These are phyloP conservation scores for Fraxinus paxiana DNA, from an alignment of 305 asterid species.

Conservation along the genomic window DNA sequence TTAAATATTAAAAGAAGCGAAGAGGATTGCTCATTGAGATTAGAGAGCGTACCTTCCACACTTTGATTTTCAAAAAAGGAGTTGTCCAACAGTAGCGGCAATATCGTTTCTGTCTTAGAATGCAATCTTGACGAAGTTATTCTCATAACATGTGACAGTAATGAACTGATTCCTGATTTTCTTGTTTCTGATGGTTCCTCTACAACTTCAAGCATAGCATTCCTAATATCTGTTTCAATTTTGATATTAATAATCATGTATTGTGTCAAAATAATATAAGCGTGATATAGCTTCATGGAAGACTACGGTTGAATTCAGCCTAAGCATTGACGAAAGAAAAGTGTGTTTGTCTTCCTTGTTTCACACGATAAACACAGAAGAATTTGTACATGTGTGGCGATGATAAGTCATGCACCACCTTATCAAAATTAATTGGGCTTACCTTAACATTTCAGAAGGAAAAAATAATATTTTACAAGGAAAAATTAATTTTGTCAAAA, in stretches of 20 bases:
- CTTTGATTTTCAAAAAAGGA: constrained; percentile 43
- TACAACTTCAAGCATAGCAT: constrained; percentile 65
- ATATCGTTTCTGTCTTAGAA: constrained; percentile 52
- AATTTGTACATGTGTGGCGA: background rate
- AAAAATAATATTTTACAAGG: background rate
- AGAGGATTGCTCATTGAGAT: background rate
- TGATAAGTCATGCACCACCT: background rate
- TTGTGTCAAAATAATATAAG: constrained; percentile 9
- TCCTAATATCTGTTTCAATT: constrained; percentile 50
- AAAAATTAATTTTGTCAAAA: background rate
- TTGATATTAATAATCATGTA: constrained; percentile 11
- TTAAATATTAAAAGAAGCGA: background rate
- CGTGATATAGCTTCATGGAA: background rate
- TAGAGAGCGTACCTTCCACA: constrained; percentile 46
- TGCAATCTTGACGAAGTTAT: constrained; percentile 71
- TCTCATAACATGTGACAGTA: constrained; percentile 64
- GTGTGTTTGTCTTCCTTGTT: background rate
- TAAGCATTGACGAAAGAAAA: constrained; percentile 3
- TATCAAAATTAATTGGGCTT: background rate
- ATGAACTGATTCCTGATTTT: constrained; percentile 58
- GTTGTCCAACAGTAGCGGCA: constrained; percentile 53
- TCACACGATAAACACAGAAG: constrained; percentile 1
- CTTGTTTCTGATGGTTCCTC: constrained; percentile 58
- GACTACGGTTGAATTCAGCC: background rate
- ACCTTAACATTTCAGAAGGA: background rate